Conservation (phyloP, 176 grass and related monocot genomes). For the Bolboschoenus planiculmis region DNA sequence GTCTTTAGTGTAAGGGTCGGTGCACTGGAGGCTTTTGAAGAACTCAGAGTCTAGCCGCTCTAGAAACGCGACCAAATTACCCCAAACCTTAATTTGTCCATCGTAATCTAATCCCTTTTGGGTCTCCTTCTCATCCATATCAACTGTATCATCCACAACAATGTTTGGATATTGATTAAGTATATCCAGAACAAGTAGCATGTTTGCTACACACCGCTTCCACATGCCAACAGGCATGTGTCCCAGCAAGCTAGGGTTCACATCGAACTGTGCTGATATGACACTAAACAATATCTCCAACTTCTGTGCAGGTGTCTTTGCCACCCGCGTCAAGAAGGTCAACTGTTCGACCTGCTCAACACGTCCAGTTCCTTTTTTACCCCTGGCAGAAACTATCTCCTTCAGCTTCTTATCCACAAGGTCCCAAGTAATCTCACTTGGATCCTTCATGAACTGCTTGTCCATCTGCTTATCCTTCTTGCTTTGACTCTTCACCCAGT, state of each 20-base stretch:
- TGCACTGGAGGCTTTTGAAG: constrained; percentile 75
- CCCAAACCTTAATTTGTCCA: constrained; percentile 57
- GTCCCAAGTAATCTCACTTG: constrained; percentile 89
- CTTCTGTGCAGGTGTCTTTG: constrained; percentile 91
- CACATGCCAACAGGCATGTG: constrained; percentile 87
- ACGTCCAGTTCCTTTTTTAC: constrained; percentile 86
- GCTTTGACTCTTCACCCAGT: constrained; percentile 33
- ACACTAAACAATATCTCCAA: constrained; percentile 83
- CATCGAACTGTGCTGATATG: constrained; percentile 95
- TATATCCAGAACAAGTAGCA: constrained; percentile 85
- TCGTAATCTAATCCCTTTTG: constrained; percentile 65
- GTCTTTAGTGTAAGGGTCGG: constrained; percentile 77
- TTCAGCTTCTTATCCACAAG: constrained; percentile 79
- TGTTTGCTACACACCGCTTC: constrained; percentile 85
- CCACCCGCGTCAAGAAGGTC: constrained; percentile 69
- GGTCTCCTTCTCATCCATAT: constrained; percentile 77
- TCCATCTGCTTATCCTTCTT: constrained; percentile 75
- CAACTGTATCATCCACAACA: constrained; percentile 56
- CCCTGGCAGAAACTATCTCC: constrained; percentile 77
- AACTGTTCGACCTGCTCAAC: constrained; percentile 90
- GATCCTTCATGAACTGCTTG: constrained; percentile 80
- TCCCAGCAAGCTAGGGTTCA: constrained; percentile 85
- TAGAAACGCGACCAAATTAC: constrained; percentile 79
- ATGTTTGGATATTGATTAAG: constrained; percentile 84
- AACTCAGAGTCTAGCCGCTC: constrained; percentile 87